Percentiles rank a stretch among this genome's conserved stretches.
Conservation (phyloP, 345 rosid genomes). For the Moricandia arvensis region DNA sequence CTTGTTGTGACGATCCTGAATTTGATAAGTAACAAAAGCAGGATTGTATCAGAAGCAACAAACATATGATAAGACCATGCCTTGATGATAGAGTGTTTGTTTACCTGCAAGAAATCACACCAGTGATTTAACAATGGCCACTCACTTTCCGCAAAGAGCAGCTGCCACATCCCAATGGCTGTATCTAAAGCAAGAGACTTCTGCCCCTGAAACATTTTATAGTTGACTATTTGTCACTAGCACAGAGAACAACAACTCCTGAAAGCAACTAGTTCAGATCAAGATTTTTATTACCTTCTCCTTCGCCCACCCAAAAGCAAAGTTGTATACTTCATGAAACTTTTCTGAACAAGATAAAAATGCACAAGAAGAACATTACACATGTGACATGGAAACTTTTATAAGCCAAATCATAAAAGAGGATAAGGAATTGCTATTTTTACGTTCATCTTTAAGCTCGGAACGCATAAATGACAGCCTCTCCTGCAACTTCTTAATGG, state of each 20-base stretch:
- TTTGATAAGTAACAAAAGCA: conserved; percentile 11
- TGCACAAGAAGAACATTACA: conserved; percentile 24
- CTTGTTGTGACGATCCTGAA: conserved; percentile 92
- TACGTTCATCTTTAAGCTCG: conserved; percentile 96
- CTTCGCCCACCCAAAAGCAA: conserved; percentile 97
- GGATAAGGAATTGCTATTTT: conserved; percentile 15
- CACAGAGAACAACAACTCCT: neutral
- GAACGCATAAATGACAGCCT: conserved; percentile 81
- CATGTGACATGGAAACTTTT: conserved; percentile 1
- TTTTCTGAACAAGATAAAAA: conserved; percentile 87
- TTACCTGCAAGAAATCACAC: conserved; percentile 96
- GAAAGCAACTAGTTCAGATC: neutral
- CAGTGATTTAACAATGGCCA: conserved; percentile 93
- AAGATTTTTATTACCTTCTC: conserved; percentile 66
- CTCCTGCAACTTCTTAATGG: conserved; percentile 75
- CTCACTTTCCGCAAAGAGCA: conserved; percentile 89
- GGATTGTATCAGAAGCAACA: conserved; percentile 21
- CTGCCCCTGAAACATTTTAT: conserved; percentile 67
- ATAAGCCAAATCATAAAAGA: conserved; percentile 2
- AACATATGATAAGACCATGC: conserved; percentile 4
- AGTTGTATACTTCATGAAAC: conserved; percentile 88
- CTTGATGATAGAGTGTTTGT: conserved; percentile 2
- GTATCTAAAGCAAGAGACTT: conserved; percentile 96
- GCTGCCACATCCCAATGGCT: conserved; percentile 99
- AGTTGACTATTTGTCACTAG: neutral